phyloP scores from a whole-genome alignment of 2,329 filamentous ascomycete species.

The Fusarium nisikadoi region DNA sequence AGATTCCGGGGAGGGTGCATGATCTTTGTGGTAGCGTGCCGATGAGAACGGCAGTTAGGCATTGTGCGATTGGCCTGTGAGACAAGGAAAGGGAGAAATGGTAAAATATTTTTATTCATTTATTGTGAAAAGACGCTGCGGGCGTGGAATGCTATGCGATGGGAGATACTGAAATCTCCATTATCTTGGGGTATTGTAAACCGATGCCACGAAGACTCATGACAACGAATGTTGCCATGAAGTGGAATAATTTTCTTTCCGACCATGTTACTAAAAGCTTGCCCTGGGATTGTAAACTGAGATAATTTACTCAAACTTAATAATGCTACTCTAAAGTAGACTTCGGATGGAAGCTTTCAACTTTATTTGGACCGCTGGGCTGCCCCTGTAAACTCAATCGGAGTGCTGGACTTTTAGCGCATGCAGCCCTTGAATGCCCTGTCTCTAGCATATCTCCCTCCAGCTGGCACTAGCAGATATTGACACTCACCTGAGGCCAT shows the following conservation, averaged over 20 bases:
- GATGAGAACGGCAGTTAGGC: not conserved
- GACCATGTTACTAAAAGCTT: not conserved
- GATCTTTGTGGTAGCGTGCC: not conserved
- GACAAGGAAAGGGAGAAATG: not conserved
- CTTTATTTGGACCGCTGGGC: not conserved
- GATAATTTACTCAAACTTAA: not conserved
- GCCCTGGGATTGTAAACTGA: not conserved
- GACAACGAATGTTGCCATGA: not conserved
- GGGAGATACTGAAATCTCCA: too few relatives aligned
- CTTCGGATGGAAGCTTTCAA: not conserved
- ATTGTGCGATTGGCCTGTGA: not conserved
- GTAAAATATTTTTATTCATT: accelerated
- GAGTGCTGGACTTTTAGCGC: not conserved
- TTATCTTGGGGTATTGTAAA: not conserved
- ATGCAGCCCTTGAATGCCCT: not conserved
- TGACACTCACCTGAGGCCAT: accelerated
- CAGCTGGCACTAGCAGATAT: not conserved
- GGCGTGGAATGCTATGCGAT: not conserved
- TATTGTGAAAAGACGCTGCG: too few relatives aligned
- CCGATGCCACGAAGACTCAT: not conserved
- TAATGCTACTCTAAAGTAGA: not conserved
- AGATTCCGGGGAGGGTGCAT: not conserved
- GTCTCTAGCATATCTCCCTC: not conserved
- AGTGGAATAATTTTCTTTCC: too few relatives aligned
- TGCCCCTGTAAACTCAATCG: not conserved